Conservation (phyloP, 2,329 filamentous ascomycete genomes). For the Didymella segeticola region DNA sequence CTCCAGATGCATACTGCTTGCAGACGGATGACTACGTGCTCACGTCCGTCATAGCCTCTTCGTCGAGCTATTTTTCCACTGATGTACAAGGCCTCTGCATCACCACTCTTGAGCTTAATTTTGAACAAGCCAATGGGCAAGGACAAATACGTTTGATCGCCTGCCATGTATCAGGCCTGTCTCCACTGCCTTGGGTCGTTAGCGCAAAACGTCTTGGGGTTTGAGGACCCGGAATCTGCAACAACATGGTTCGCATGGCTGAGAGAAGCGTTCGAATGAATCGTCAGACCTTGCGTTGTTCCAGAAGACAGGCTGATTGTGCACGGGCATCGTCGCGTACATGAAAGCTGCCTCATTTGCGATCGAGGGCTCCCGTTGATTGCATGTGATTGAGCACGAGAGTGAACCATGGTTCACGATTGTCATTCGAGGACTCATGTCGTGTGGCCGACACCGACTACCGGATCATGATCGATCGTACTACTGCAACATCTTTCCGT, state of each 20-base stretch:
- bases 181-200: conserved; percentile 2
- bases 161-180: conserved; percentile 19
- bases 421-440: too few species aligned
- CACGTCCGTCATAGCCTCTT: neutral
- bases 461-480: too few species aligned
- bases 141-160: conserved; percentile 19
- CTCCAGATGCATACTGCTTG: neutral
- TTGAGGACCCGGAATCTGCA: conserved; percentile 21
- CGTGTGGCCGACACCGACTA: too few species aligned
- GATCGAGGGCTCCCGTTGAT: neutral
- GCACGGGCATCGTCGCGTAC: neutral
- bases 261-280: conserved; percentile 6
- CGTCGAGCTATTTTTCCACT: neutral
- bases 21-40: neutral
- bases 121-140: neutral
- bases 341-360: neutral
- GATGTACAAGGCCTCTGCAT: conserved; percentile 1
- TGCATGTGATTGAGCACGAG: neutral
- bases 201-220: conserved; percentile 30
- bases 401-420: too few species aligned
- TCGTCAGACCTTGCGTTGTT: conserved; percentile 14
- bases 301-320: conserved; percentile 14
- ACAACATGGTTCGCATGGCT: conserved; percentile 5
- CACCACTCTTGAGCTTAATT: neutral
- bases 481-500: too few species aligned